Evolutionary conservation across 345 rosid genomes (phyloP).

Genomic region (Gossypium bickii): DNA sequence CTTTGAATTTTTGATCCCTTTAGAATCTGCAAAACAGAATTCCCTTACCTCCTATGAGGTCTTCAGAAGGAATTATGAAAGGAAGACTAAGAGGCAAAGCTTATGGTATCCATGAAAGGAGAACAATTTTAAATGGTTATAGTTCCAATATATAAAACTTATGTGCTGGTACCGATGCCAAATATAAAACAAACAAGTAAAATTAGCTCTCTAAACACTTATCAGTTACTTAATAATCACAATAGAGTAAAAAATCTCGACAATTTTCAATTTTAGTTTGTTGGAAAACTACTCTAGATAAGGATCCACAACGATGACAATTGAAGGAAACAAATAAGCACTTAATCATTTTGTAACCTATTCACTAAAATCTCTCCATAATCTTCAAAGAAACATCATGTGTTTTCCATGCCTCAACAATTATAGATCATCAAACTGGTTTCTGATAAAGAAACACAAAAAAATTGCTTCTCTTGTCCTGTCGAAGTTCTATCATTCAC

Average conservation of each 20-base stretch:
- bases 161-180: background rate
- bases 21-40: constrained; percentile 57
- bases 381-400: constrained; percentile 1
- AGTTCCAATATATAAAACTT: background rate
- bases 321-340: background rate
- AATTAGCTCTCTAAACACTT: background rate
- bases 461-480: background rate
- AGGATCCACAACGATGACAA: background rate
- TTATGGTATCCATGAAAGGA: constrained; percentile 9
- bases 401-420: background rate
- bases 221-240: background rate
- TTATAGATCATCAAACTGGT: constrained; percentile 4
- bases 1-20: constrained; percentile 49
- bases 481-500: background rate
- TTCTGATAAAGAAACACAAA: background rate
- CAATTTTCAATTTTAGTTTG: background rate
- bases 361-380: background rate
- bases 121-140: constrained; percentile 2
- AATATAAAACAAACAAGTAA: background rate
- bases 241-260: background rate
- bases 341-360: background rate
- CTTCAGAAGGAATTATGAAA: constrained; percentile 35
- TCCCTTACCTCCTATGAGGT: constrained; percentile 30
- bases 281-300: background rate
- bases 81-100: constrained; percentile 35